Base-by-base conservation (phyloP, 2,329 filamentous ascomycete genomes). In the Penicillium verrucosum region DNA sequence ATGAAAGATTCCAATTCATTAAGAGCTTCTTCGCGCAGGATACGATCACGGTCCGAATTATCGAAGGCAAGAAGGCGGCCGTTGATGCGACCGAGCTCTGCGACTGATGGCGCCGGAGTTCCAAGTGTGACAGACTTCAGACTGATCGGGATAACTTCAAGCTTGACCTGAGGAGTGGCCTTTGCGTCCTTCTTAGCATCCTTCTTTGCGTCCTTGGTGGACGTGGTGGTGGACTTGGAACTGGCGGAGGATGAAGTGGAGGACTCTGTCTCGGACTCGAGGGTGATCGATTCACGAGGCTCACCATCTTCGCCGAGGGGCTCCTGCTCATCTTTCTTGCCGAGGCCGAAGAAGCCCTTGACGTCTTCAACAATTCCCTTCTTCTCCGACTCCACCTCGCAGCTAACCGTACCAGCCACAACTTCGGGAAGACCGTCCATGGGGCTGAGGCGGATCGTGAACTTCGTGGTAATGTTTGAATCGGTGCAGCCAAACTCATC, bases 321-420 rank as follows among this genome's bases (percentile, higher is more conserved):
- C 60, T 83, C 82, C 75, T 96, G 89, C 54, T 93, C 89, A 61
- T 89, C 89, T 77, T 96, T 96, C 77, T 90, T 91, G 68, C 93
- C 94, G 70, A 97, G 92, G 6, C 94, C 94, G 70, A 99, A 95
- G 60, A 97, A 84, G 62, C 92, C 95, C 81, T 99, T 99, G 63
- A 97, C 90, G 42, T 91, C 92, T 69, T 96, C 93, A 46, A 97
- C 89, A 47, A 97, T 87, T 61, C 89, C 90, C 72, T 92, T 90
- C 74, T 85, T 85, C 45, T 87, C 85, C 9, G 81, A 82, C 51
- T 95, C 89, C 27, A 88, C 84, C 71, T 96, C 90, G 69, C 94
- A 99, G 72, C 92, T 92, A 6, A 94, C 87, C 55, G 82, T 82
- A n/a, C 89, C 89, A 65, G 85, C 85, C 54, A 83, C 74, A 50